Evolutionary conservation across 805 yeast species (phyloP).

Genomic region (Kodamaea fukazawae): DNA sequence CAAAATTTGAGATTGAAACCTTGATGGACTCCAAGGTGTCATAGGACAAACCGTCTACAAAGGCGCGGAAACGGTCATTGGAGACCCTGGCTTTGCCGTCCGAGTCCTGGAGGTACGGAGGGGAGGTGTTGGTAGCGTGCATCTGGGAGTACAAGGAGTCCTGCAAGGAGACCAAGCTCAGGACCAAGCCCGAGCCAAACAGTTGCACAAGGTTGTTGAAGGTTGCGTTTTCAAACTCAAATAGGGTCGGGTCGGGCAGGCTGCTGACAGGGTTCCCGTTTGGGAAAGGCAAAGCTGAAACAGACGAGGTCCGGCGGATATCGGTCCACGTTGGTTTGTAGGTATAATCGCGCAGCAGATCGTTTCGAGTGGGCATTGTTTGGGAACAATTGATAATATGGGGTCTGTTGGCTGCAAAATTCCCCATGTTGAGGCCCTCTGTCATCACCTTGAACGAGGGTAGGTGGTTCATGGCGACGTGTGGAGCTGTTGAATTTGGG

Average conservation of each 20-base stretch:
- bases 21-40: slow-evolving; percentile 4
- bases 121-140: too few species aligned
- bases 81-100: slow-evolving; percentile 1
- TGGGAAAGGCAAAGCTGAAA: too few species aligned
- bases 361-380: too few species aligned
- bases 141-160: too few species aligned
- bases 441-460: slow-evolving; percentile 1
- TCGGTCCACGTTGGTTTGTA: neutral
- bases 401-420: neutral
- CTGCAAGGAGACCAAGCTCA: too few species aligned
- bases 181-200: neutral
- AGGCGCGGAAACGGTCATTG: neutral
- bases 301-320: too few species aligned
- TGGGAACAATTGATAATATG: too few species aligned
- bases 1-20: neutral
- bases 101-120: too few species aligned
- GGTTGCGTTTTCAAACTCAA: neutral
- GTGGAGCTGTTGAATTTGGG: too few species aligned
- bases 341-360: too few species aligned
- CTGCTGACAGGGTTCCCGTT: too few species aligned
- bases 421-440: neutral
- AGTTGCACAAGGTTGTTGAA: neutral
- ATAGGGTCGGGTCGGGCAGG: neutral
- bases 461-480: neutral
- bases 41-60: slow-evolving; percentile 3